These are phyloP conservation scores for Excoecaria cochinchinensis DNA, from an alignment of 345 rosid genomes.

Conservation along the genomic window DNA sequence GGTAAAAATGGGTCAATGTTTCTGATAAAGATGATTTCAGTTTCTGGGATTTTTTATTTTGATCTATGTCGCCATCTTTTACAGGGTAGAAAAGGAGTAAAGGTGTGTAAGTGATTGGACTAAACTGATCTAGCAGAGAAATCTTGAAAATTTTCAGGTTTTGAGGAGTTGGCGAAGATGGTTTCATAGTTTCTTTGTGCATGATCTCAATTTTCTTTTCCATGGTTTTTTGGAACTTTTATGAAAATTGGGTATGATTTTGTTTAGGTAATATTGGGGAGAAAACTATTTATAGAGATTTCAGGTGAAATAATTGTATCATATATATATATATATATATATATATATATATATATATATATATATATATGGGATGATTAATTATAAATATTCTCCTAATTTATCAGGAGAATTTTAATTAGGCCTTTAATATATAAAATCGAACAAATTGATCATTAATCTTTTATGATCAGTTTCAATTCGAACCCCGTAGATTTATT, in stretches of 20 bases:
- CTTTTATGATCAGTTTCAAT: no score
- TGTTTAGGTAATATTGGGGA: no score
- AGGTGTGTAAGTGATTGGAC: not conserved
- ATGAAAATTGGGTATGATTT: not conserved
- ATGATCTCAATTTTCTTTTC: slow-evolving; percentile 2
- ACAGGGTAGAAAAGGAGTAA: not conserved
- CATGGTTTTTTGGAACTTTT: not conserved
- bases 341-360: no score
- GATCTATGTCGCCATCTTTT: slow-evolving; percentile 5
- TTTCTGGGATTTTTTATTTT: slow-evolving; percentile 1
- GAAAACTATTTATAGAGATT: no score
- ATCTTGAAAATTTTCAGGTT: slow-evolving; percentile 2
- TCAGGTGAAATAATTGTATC: no score
- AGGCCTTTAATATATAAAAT: no score
- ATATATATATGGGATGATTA: no score
- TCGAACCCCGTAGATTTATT: no score
- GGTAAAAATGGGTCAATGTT: slow-evolving; percentile 13
- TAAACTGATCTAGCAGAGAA: slow-evolving; percentile 12
- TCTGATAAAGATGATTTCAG: slow-evolving; percentile 15
- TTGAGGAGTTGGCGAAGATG: slow-evolving; percentile 15
- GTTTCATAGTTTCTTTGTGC: slow-evolving; percentile 6
- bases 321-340: no score
- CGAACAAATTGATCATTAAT: no score
- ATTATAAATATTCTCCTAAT: no score
- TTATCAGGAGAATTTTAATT: no score